Evolutionary conservation across 2,329 filamentous ascomycete species (phyloP), one percentile per base, ranked within the genome.

Genomic region (Leptographium flavum): DNA sequence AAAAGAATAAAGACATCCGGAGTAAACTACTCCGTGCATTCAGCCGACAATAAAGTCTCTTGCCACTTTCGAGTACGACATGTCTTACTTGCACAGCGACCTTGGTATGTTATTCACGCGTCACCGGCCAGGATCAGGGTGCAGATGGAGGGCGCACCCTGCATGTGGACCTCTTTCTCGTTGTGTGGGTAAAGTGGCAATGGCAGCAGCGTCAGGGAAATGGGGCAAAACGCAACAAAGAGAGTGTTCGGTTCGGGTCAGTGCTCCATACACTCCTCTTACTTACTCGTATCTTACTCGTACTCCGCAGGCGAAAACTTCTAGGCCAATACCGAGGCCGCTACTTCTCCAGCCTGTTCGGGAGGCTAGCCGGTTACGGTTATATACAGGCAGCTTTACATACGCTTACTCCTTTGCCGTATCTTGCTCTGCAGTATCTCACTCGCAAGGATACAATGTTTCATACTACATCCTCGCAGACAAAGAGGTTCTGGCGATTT

Each of bases 401-500:
- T n/a, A n/a, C n/a, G n/a, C n/a, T n/a, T n/a, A n/a, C n/a, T n/a
- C n/a, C n/a, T n/a, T n/a, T n/a, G n/a, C n/a, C n/a, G n/a, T n/a
- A n/a, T n/a, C n/a, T n/a, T n/a, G n/a, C n/a, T n/a, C n/a, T n/a
- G n/a, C n/a, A n/a, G n/a, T n/a, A n/a, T n/a, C n/a, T 23, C 10
- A 15, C 4, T 21, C 15, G 33, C 17, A 21, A 13, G 21, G 10
- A 39, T 13, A 15, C n/a, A 22, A 10, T 19, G 37, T 28, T 21
- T 28, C 27, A 17, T 17, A 39, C 25, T 19, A n/a, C 4, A 35
- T n/a, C 17, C n/a, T 28, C 21, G 25, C 14, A 39, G 17, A 30
- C 38, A 39, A 39, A 39, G 38, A 28, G 38, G 21, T 37, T 37
- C 25, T 39, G 38, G 38, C 38, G 38, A 39, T 27, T 32, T 30